Evolutionary conservation across 306 rosid species (phyloP).

Genomic region (Sicyos baderoa): DNA sequence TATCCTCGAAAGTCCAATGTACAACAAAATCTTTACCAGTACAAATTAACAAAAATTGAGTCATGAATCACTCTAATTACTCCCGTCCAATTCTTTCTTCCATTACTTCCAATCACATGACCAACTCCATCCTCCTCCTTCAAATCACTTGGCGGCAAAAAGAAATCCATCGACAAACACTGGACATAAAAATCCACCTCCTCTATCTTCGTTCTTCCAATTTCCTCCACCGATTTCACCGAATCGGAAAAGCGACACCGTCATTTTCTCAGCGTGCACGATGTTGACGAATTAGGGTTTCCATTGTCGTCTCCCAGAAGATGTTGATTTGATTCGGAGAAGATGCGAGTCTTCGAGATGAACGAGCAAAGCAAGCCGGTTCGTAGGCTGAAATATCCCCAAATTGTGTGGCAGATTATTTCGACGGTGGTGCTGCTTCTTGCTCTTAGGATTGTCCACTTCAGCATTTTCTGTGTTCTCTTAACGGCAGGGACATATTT

Average conservation of each 20-base stretch:
- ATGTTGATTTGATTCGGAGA: conserved; percentile 51
- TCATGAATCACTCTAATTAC: too few species aligned
- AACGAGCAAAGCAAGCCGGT: conserved; percentile 73
- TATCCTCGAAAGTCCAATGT: too few species aligned
- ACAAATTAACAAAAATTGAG: too few species aligned
- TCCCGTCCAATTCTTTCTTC: too few species aligned
- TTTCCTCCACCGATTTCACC: conserved; percentile 50
- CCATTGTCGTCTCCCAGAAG: conserved; percentile 93
- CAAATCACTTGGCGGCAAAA: conserved; percentile 75
- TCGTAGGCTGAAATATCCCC: conserved; percentile 90
- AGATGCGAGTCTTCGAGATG: conserved; percentile 79
- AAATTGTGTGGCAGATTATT: conserved; percentile 66
- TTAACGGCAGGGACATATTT: too few species aligned
- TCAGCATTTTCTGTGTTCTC: too few species aligned
- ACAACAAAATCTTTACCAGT: too few species aligned
- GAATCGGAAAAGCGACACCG: conserved; percentile 56
- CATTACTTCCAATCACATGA: too few species aligned
- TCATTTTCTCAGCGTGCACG: conserved; percentile 62
- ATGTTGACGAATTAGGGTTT: conserved; percentile 50
- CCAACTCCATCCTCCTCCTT: conserved; percentile 36
- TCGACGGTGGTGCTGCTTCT: conserved; percentile 74
- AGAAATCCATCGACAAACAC: conserved; percentile 74
- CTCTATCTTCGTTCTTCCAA: conserved; percentile 69
- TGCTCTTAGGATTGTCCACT: conserved; percentile 38
- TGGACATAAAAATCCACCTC: conserved; percentile 77